Base-by-base conservation (phyloP, 352 stramenopile species). In the Phytopythium vexans region DNA sequence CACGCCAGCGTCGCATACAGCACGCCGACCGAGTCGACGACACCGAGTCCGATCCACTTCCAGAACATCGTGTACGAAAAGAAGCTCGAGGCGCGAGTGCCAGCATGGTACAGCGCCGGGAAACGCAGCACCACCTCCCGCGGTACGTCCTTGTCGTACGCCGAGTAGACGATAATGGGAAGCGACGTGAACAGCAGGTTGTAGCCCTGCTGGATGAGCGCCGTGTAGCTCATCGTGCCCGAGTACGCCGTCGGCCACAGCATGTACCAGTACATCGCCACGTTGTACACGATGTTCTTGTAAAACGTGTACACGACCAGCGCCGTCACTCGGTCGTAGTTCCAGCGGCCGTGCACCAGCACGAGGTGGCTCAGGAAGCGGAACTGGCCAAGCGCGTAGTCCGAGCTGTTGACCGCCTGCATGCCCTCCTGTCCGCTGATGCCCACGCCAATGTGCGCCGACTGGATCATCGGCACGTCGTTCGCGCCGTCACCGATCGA, bases 361-460 rank as follows among this genome's bases (percentile, higher is more conserved):
- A 96, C 72, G 40, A 96, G 68, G 16, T 72, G 72, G 34, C 68
- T 74, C 14, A 96, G 49, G 62, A 90, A 94, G 0, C 79, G 73
- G 59, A 96, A 96, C 49, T 96, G 86, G 3, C 70, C 84, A 12
- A 96, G 40, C 8, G 86, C 78, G 49, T 93, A 96, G 51, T 96
- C 86, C 0, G 77, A 91, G 52, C 74, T 91, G 61, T 96, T 96
- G 6, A 94, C 86, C 8, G 86, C 98, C 67, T 99, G 97, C 56
- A 98, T 92, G 14, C 98, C 98, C 66, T 99, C 98, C 63, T 99
- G 89, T 8, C 98, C 97, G 43, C 93, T 98, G 58, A 99, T 97
- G 32, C 89, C 88, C 21, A 97, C 73, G 12, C 89, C 89, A 35
- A 97, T 89, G 41, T 97, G 89, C 11, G 89, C 89, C 50, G 77